Evolutionary conservation across 2,329 filamentous ascomycete species (phyloP).

Genomic region (Colletotrichum karsti): DNA sequence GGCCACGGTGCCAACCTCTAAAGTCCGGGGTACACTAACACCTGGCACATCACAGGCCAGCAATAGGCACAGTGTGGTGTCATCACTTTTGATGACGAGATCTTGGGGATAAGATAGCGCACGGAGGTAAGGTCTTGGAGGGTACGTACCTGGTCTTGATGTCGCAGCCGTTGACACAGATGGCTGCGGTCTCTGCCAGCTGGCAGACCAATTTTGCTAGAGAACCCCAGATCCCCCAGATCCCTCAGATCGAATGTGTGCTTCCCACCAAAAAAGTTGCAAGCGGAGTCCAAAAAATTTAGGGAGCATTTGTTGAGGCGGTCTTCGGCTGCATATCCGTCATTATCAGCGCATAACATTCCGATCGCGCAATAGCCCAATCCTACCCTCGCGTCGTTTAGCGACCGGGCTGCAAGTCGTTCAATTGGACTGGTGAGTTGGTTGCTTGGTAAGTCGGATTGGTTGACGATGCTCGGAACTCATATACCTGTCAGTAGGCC

Average conservation of each 20-base stretch:
- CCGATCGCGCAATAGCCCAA: constrained; percentile 4
- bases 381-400: not conserved
- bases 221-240: not conserved
- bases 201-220: not conserved
- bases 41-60: not conserved
- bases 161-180: not conserved
- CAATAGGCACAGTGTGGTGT: constrained; percentile 1
- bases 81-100: not conserved
- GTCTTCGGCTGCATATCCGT: not conserved
- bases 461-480: not conserved
- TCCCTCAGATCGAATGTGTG: not conserved
- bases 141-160: not conserved
- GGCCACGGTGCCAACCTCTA: constrained; percentile 16
- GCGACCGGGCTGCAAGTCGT: no score
- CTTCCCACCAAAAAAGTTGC: constrained; percentile 23
- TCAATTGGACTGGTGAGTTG: not conserved
- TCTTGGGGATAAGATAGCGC: constrained; percentile 4
- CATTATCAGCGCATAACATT: not conserved
- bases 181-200: not conserved
- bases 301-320: constrained; percentile 24
- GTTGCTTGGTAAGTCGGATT: not conserved
- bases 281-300: constrained; percentile 16
- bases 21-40: constrained; percentile 26
- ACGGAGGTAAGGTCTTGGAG: not conserved
- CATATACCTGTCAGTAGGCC: not conserved